Base-by-base conservation (phyloP, 768 basidiomycete species). In the Suillus bovinus region DNA sequence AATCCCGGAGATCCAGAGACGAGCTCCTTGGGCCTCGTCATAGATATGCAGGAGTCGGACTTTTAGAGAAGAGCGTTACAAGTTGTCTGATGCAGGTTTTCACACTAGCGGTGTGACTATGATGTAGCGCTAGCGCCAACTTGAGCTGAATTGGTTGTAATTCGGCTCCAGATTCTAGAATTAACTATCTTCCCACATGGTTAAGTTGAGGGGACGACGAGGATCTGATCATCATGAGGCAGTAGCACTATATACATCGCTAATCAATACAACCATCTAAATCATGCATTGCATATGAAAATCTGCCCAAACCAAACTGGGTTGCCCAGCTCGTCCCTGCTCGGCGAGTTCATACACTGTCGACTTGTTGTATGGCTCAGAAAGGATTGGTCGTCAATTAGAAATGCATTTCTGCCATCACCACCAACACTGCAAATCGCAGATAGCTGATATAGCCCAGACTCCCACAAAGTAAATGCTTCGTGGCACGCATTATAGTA, bases 21-120 rank as follows among this genome's bases (percentile, higher is more conserved):
- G 47, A 55, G 24, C 44, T 72, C 64, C 59, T 56, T 31, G 47
- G 68, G 65, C 73, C 72, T 74, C 60, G 58, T 50, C 49, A 29
- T 5, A 67, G 41, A 47, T 29, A 54, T 36, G 33, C 20, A 44
- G 44, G 33, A 52, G 52, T 53, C 24, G 41, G 33, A 34, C 33
- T 34, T 0, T 34, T 34, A 10, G 36, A 50, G 17, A 34, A 27
- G 68, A 67, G 63, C 50, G 62, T 39, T n/a, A n/a, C n/a, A n/a
- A n/a, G n/a, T 52, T 61, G 49, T 52, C 33, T 52, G 29, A 52
- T n/a, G 52, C 36, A 11, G 44, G 44, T 61, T 68, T 66, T 52
- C 50, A 20, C 50, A 52, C 58, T n/a, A 10, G 3, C 2, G 24
- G 29, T 22, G 34, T 56, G 57, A 56, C 22, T 59, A 33, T 58